Percentiles rank a stretch among this genome's conserved stretches.
These are phyloP conservation scores for Hypocrella siamensis DNA, from an alignment of 2,329 filamentous ascomycete genomes.

Conservation along the genomic window DNA sequence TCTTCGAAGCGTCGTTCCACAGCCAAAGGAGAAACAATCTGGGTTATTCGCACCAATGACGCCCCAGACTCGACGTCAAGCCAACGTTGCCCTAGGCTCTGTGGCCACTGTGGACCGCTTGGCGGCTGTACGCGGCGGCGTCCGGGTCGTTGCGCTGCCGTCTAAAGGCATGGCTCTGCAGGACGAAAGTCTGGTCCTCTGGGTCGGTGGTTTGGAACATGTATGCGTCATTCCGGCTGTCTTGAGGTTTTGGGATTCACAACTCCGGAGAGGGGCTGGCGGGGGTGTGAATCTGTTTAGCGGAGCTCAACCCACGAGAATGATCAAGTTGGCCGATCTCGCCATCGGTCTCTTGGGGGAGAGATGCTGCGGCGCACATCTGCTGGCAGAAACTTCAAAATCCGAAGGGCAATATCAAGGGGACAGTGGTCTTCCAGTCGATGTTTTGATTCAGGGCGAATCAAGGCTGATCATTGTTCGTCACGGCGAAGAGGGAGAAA, in stretches of 20 bases:
- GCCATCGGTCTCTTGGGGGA: constrained; percentile 39
- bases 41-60: constrained; percentile 49
- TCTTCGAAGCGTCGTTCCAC: constrained; percentile 24
- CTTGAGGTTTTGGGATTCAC: constrained; percentile 43
- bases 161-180: constrained; percentile 24
- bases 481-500: constrained; percentile 32
- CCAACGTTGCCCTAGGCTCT: constrained; percentile 26
- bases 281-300: constrained; percentile 39
- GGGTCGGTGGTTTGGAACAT: constrained; percentile 40
- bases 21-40: constrained; percentile 19
- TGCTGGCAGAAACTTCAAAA: constrained; percentile 22
- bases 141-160: constrained; percentile 31
- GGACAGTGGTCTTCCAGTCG: constrained; percentile 30
- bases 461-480: constrained; percentile 38
- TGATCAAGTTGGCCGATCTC: constrained; percentile 39
- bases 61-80: constrained; percentile 41
- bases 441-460: constrained; percentile 39
- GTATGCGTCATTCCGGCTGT: constrained; percentile 40
- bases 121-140: constrained; percentile 33
- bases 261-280: constrained; percentile 33
- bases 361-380: constrained; percentile 34
- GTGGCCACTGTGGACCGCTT: constrained; percentile 32
- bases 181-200: constrained; percentile 40
- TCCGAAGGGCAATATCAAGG: constrained; percentile 7
- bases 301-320: constrained; percentile 36